phyloP scores from a whole-genome alignment of 2,329 filamentous ascomycete genomes.

The Alternaria longipes region DNA sequence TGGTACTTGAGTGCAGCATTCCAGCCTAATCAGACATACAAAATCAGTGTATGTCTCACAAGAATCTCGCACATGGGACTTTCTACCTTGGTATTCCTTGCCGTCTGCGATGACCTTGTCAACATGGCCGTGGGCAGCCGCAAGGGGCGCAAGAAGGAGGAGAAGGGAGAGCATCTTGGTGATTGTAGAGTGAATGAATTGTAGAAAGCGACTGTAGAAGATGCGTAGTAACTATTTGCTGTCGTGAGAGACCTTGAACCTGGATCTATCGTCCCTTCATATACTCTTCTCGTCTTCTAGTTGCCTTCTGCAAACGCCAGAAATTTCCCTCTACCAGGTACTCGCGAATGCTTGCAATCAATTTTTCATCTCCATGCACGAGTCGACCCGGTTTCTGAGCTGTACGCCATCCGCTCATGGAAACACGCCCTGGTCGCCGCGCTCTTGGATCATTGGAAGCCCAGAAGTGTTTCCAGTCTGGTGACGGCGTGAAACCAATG shows the following conservation, averaged over 20 bases:
- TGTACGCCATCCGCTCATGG: slow-evolving; percentile 5
- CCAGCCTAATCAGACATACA: slow-evolving; percentile 18
- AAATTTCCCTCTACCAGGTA: slow-evolving; percentile 6
- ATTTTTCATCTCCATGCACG: slow-evolving; percentile 17
- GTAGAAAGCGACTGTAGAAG: slow-evolving; percentile 7
- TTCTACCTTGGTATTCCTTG: slow-evolving; percentile 35
- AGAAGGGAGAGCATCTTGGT: slow-evolving; percentile 24
- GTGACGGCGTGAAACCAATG: slow-evolving; percentile 10
- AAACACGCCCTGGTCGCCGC: slow-evolving; percentile 7
- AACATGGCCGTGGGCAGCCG: slow-evolving; percentile 46
- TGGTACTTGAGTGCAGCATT: slow-evolving; percentile 43
- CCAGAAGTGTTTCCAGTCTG: slow-evolving; percentile 12
- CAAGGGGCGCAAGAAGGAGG: slow-evolving; percentile 31
- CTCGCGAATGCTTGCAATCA: slow-evolving; percentile 12
- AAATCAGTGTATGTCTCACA: no score
- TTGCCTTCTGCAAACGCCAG: slow-evolving; percentile 5
- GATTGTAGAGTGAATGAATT: slow-evolving; percentile 1
- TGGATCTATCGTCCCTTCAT: slow-evolving; percentile 10
- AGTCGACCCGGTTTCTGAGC: slow-evolving; percentile 13
- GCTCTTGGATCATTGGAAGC: slow-evolving; percentile 8
- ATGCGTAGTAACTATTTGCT: slow-evolving; percentile 12
- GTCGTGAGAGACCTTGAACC: slow-evolving; percentile 14
- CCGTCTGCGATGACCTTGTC: slow-evolving; percentile 40
- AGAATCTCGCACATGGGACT: no score
- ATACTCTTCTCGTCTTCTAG: slow-evolving; percentile 13